Conservation (phyloP, 441 rosid genomes). For the Kokia cookei region DNA sequence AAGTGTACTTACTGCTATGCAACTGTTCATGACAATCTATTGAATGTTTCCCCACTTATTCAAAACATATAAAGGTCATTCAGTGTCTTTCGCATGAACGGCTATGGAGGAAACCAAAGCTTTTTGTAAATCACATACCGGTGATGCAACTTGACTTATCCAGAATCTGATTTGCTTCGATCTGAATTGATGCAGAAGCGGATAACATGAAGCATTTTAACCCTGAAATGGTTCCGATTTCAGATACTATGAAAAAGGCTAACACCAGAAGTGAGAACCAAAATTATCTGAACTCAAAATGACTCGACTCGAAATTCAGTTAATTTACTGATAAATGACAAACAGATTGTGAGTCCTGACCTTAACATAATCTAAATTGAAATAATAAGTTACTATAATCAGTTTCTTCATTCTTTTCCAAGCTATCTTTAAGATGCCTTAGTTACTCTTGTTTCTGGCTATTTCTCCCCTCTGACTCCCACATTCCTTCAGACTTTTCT, state of each 20-base stretch:
- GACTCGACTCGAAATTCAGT: background rate
- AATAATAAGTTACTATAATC: background rate
- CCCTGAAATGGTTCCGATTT: background rate
- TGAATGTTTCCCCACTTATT: background rate
- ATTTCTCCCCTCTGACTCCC: background rate
- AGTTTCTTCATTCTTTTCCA: background rate
- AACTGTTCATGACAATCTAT: background rate
- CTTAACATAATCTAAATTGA: background rate
- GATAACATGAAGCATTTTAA: constrained; percentile 1
- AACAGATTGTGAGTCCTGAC: background rate
- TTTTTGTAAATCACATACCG: background rate
- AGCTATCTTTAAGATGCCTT: background rate
- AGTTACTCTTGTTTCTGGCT: background rate
- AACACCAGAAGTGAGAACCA: background rate
- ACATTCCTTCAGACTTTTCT: background rate
- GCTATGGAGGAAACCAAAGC: background rate
- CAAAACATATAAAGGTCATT: background rate
- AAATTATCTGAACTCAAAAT: background rate
- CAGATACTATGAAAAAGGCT: background rate
- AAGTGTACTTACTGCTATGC: background rate
- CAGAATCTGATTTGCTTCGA: background rate
- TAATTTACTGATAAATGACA: background rate
- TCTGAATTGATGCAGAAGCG: background rate
- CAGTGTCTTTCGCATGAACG: background rate
- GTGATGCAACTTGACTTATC: background rate